Evolutionary conservation across 2,329 filamentous ascomycete species (phyloP), one percentile per base, ranked within the genome.

Genomic region (Penicillium nordicum): DNA sequence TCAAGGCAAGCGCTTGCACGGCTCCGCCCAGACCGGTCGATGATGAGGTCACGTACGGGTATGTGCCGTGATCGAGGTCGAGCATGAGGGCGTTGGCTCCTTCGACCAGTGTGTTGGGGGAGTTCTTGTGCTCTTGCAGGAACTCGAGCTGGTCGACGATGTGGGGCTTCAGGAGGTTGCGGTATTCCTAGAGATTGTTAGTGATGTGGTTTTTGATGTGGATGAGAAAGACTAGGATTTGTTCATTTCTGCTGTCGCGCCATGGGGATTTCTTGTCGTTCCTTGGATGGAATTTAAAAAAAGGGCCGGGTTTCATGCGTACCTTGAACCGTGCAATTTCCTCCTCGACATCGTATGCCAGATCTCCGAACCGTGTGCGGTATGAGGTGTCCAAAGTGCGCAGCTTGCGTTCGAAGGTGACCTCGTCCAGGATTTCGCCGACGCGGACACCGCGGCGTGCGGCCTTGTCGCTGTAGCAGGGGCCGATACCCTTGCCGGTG

Each of bases 71-170:
- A 55, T 80, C 78, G 57, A 79, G 71, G 61, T 87, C 84, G 57
- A 87, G 79, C 79, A 87, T 84, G 47, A 86, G 76, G 10, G 84
- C 84, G 63, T 87, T 86, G 48, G 84, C 84, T 48, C 84, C 84
- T 70, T 87, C 84, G 27, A 87, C 80, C 7, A 87, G 77, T 59
- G 84, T 84, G 63, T 80, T 79, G 45, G 79, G 74, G 44, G 77
- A 77, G 62, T 80, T 76, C 67, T 84, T 80, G 47, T 82, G 80
- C 55, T 79, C 79, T 60, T 80, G 77, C 48, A 84, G 74, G 57
- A 85, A 78, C 44, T 80, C 78, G 50, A 84, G 75, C 55, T 75
- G 74, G 58, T 78, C 74, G 58, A 76, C 70, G 50, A 78, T 68
- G 63, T 72, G 71, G 16, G 72, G 73, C 52, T 67, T 67, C 38